Conservation (phyloP, 345 rosid species). For the Fremontodendron californicum region DNA sequence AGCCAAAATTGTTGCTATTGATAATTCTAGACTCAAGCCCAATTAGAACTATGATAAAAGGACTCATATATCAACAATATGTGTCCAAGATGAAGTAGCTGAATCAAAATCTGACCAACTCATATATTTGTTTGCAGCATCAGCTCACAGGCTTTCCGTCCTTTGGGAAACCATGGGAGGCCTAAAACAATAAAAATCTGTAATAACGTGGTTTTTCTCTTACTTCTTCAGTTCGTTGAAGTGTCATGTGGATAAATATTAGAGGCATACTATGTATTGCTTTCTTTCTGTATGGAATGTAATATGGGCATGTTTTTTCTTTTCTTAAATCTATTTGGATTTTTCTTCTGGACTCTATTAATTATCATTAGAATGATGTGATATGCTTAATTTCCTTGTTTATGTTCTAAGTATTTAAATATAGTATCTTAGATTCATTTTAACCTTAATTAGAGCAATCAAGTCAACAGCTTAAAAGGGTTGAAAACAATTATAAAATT, state of each 20-base stretch:
- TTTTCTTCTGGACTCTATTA: constrained; percentile 2
- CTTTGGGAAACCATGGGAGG: constrained; percentile 29
- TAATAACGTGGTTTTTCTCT: not conserved
- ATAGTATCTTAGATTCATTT: no score
- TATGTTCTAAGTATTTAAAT: no score
- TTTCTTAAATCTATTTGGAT: not conserved
- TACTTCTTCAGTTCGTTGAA: not conserved
- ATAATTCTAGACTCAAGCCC: not conserved
- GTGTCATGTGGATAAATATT: not conserved
- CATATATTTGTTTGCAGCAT: constrained; percentile 26
- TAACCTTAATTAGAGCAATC: not conserved
- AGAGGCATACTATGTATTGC: not conserved
- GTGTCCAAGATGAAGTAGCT: not conserved
- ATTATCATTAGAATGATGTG: not conserved
- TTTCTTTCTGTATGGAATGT: not conserved
- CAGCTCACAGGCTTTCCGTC: constrained; percentile 26
- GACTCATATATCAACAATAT: not conserved
- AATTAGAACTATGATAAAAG: not conserved
- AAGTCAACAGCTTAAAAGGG: not conserved
- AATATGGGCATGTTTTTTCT: not conserved
- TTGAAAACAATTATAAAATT: not conserved
- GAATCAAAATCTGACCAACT: not conserved
- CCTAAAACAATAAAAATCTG: constrained; percentile 12
- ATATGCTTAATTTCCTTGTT: not conserved
- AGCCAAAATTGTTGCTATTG: not conserved